A percentile compares a stretch with the other conserved stretches of the same genome.
Conservation (phyloP, 768 basidiomycete genomes). For the Termitomyces eurrhizus region DNA sequence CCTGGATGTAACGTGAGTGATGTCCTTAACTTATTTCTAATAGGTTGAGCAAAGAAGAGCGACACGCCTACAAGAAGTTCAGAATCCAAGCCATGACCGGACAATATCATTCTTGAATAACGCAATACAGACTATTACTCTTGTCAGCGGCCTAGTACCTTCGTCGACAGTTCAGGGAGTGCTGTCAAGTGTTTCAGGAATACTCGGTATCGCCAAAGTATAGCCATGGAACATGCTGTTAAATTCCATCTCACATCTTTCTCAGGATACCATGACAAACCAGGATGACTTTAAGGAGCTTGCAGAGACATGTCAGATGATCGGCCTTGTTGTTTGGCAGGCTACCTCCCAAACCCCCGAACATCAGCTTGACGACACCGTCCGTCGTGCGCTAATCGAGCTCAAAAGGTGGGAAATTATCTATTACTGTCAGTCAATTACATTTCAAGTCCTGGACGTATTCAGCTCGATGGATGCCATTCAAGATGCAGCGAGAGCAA, state of each 20-base stretch:
- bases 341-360: constrained; percentile 2
- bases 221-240: background rate
- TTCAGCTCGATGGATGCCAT: too few relatives aligned
- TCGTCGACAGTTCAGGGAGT: constrained; percentile 2
- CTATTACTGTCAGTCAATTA: too few relatives aligned
- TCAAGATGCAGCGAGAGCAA: too few relatives aligned
- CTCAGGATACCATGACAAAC: constrained; percentile 7
- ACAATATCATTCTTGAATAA: constrained; percentile 5
- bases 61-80: background rate
- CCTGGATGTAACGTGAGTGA: too few relatives aligned
- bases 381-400: too few relatives aligned
- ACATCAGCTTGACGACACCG: background rate
- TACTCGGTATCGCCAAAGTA: constrained; percentile 9
- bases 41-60: too few relatives aligned
- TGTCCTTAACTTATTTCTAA: too few relatives aligned
- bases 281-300: constrained; percentile 3
- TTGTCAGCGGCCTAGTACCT: constrained; percentile 1
- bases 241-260: background rate
- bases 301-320: constrained; percentile 3
- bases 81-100: background rate
- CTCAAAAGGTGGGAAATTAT: too few relatives aligned
- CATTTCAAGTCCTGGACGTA: too few relatives aligned
- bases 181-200: constrained; percentile 1
- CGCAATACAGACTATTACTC: background rate
- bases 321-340: constrained; percentile 6